phyloP scores from a whole-genome alignment of 1,284 basidiomycete genomes.

The Phlebopus sp. region DNA sequence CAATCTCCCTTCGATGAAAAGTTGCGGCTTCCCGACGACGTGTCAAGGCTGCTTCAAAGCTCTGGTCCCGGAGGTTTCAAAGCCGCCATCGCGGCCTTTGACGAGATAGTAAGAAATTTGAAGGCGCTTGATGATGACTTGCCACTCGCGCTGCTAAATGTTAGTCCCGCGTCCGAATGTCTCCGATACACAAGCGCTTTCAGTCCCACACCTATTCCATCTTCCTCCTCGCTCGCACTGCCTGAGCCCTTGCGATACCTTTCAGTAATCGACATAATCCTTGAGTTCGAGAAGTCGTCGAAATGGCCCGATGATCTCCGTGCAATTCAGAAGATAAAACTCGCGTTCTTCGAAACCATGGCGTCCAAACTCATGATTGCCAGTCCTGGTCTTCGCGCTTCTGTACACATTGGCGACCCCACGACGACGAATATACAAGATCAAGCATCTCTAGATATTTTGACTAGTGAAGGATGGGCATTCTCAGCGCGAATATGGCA shows the following conservation, averaged over 20 bases:
- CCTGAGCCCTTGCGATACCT: slow-evolving; percentile 63
- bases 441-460: slow-evolving; percentile 70
- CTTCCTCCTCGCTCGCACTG: slow-evolving; percentile 46
- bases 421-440: slow-evolving; percentile 59
- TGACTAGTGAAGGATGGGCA: slow-evolving; percentile 83
- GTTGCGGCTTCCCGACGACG: slow-evolving; percentile 60
- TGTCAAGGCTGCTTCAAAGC: slow-evolving; percentile 49
- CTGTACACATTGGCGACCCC: slow-evolving; percentile 56
- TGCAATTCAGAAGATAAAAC: slow-evolving; percentile 93
- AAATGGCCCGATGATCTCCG: slow-evolving; percentile 94
- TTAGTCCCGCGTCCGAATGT: slow-evolving; percentile 71
- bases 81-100: slow-evolving; percentile 77
- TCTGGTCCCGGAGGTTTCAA: slow-evolving; percentile 69
- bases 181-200: slow-evolving; percentile 87
- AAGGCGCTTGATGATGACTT: slow-evolving; percentile 78
- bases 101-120: slow-evolving; percentile 73
- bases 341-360: slow-evolving; percentile 86
- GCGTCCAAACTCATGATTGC: slow-evolving; percentile 60
- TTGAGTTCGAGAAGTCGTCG: slow-evolving; percentile 90
- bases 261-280: slow-evolving; percentile 67
- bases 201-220: slow-evolving; percentile 55
- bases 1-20: slow-evolving; percentile 66
- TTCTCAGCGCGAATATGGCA: slow-evolving; percentile 86
- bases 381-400: slow-evolving; percentile 51
- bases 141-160: slow-evolving; percentile 78